phyloP scores from a whole-genome alignment of 1,284 basidiomycete species.

The Wallemia mellicola region DNA sequence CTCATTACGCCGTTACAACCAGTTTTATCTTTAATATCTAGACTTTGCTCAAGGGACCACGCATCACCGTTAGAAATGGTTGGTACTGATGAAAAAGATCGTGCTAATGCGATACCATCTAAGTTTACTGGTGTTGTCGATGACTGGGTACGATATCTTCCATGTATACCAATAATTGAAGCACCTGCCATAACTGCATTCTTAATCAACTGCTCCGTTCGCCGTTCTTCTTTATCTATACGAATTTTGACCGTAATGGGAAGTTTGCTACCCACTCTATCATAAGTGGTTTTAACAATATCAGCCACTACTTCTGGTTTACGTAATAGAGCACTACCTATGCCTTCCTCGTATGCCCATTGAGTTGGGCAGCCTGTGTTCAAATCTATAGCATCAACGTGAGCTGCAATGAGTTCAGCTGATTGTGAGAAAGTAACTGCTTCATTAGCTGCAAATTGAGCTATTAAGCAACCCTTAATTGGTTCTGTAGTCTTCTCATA shows the following conservation, averaged over 20 bases:
- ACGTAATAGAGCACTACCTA: conserved; percentile 26
- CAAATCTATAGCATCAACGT: conserved; percentile 26
- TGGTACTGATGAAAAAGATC: conserved; percentile 18
- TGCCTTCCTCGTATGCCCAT: conserved; percentile 25
- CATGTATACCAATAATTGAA: conserved; percentile 25
- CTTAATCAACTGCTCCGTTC: conserved; percentile 22
- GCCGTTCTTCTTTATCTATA: conserved; percentile 21
- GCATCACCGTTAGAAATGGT: conserved; percentile 27
- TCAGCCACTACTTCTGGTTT: conserved; percentile 26
- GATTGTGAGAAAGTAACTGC: conserved; percentile 23
- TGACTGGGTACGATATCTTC: conserved; percentile 24
- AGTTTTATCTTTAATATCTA: conserved; percentile 18
- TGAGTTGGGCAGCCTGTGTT: conserved; percentile 23
- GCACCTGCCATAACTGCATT: conserved; percentile 20
- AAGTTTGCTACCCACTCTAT: conserved; percentile 22
- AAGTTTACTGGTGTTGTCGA: conserved; percentile 23
- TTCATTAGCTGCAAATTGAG: conserved; percentile 26
- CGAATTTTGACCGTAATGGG: conserved; percentile 30
- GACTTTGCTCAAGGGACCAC: conserved; percentile 21
- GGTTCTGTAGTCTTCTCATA: conserved; percentile 7
- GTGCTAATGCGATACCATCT: conserved; percentile 23
- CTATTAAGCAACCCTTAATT: conserved; percentile 22
- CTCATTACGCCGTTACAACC: conserved; percentile 27
- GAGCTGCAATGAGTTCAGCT: conserved; percentile 21
- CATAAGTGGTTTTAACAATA: conserved; percentile 24